Evolutionary conservation across 2,329 filamentous ascomycete species (phyloP).

Genomic region (Plenodomus biglobosus): DNA sequence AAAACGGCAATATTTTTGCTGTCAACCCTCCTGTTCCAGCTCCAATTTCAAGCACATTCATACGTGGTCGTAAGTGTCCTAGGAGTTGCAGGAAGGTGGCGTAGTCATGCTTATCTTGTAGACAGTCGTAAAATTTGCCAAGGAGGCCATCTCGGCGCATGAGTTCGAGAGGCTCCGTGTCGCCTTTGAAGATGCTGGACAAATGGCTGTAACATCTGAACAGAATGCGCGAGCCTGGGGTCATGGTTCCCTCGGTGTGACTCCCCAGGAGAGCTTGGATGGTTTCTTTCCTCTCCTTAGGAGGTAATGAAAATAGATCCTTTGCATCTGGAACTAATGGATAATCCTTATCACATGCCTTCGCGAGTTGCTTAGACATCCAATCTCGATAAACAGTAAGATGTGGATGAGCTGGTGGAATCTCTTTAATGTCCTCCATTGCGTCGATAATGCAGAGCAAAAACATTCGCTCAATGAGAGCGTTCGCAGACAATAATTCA

Average conservation of each 20-base stretch:
- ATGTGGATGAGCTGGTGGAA: too few relatives aligned
- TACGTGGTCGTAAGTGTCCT: conserved; percentile 1
- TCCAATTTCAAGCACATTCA: conserved; percentile 1
- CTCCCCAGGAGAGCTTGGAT: too few relatives aligned
- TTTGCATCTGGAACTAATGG: too few relatives aligned
- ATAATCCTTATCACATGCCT: too few relatives aligned
- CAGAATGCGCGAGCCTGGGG: not conserved
- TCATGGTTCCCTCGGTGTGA: not conserved
- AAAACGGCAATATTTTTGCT: not conserved
- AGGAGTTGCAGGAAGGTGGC: not conserved
- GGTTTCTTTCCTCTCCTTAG: too few relatives aligned
- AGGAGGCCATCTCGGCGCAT: not conserved
- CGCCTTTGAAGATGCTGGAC: not conserved
- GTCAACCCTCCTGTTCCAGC: not conserved
- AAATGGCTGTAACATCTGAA: conserved; percentile 1
- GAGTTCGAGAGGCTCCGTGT: not conserved
- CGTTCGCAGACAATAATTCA: too few relatives aligned
- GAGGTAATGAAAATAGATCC: too few relatives aligned
- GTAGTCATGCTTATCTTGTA: not conserved
- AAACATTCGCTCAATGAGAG: too few relatives aligned
- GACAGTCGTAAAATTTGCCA: not conserved
- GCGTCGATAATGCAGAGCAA: too few relatives aligned
- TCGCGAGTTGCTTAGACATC: too few relatives aligned
- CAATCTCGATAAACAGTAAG: too few relatives aligned
- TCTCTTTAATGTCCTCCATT: too few relatives aligned